These are phyloP conservation scores for Fusarium sp. DNA, from an alignment of 2,329 filamentous ascomycete genomes.

Conservation along the genomic window DNA sequence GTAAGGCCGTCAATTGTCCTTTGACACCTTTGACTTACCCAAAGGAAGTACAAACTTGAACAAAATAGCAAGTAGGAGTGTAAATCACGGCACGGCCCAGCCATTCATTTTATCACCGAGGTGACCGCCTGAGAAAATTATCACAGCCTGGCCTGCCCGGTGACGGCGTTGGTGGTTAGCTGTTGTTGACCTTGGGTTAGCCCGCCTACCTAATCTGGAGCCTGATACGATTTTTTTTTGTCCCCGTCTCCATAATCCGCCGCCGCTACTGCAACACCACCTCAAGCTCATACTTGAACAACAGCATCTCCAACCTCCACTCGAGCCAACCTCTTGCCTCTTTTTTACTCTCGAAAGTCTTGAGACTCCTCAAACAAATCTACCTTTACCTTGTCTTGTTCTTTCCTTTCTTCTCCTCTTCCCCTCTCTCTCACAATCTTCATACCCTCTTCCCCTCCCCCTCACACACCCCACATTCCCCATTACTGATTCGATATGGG, in stretches of 20 bases:
- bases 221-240: slow-evolving; percentile 39
- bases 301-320: slow-evolving; percentile 27
- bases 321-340: slow-evolving; percentile 27
- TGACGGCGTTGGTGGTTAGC: slow-evolving; percentile 1
- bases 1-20: slow-evolving; percentile 35
- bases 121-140: slow-evolving; percentile 36
- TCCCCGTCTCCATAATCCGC: slow-evolving; percentile 24
- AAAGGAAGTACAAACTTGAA: not conserved
- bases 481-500: slow-evolving; percentile 50
- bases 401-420: slow-evolving; percentile 3
- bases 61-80: not conserved
- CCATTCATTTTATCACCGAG: slow-evolving; percentile 46
- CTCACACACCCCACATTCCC: slow-evolving; percentile 25
- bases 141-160: slow-evolving; percentile 7
- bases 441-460: slow-evolving; percentile 1
- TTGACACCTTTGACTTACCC: slow-evolving; percentile 26
- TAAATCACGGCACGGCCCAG: slow-evolving; percentile 33
- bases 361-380: slow-evolving; percentile 20
- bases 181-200: not conserved
- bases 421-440: slow-evolving; percentile 14
- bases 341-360: slow-evolving; percentile 10
- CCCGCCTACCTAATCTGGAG: slow-evolving; percentile 11
- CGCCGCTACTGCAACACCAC: slow-evolving; percentile 29
- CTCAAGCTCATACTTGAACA: slow-evolving; percentile 25
- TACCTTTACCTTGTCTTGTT: slow-evolving; percentile 5